Evolutionary conservation across 805 yeast genomes (phyloP), one percentile per base, ranked within the genome.

Genomic region (Candida montana): DNA sequence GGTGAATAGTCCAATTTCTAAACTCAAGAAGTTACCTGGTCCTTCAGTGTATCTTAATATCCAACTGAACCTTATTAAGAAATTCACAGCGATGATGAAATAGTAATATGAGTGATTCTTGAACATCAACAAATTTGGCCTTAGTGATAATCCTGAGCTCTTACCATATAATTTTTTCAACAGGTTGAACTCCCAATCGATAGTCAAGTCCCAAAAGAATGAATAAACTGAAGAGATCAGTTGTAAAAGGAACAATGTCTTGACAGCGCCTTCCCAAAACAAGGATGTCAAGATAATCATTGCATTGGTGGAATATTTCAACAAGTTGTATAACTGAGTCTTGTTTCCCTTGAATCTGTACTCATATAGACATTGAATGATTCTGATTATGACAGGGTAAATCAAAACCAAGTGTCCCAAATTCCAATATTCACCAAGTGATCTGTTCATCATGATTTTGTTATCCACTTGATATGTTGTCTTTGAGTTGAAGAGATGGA

Each of bases 171-270:
- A 21, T 21, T 20, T 47, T 34, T 67, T 68, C 52, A 83, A 68
- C 8, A 83, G 53, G 10, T 74, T 72, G 37, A 88, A 68, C 33
- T 79, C 78, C 99, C 99, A 93, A 65, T 93, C 99, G 72, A 78
- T 77, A 38, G 74, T 73, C 11, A 91, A 62, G 61, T 93, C 99
- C 99, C 99, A 93, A 41, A 77, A 65, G 46, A 87, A 84, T 13
- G 95, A 75, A 59, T 84, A 93, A 0, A 77, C 53, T 0, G 98
- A 83, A 57, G 85, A 88, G 31, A 84, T 53, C 1, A 81, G 54
- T 45, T 72, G 78, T 52, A 65, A 65, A 17, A 23, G 45, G 48
- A 49, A 32, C 41, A 44, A 34, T 13, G 32, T 13, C 12, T 32
- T 29, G 34, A 47, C 50, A 32, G 51, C 34, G 6, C 11, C 29